Percentiles rank a stretch among this genome's conserved stretches.
Conservation (phyloP, 2,329 filamentous ascomycete species). For the Trichoderma aggressivum region DNA sequence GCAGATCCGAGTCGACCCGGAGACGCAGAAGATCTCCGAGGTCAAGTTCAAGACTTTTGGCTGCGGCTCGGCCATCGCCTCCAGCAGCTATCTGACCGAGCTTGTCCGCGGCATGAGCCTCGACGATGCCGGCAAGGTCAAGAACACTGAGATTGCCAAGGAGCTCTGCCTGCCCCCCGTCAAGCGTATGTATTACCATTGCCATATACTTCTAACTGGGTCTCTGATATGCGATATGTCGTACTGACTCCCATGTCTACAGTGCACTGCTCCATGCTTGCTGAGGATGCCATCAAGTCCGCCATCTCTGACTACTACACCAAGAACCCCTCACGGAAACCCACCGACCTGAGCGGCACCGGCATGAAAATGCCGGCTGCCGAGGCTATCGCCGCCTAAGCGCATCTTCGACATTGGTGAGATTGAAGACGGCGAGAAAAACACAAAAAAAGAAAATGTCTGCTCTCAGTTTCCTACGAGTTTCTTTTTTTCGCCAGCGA, state of each 20-base stretch:
- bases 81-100: constrained; percentile 90
- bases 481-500: background rate
- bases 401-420: background rate
- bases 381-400: constrained; percentile 36
- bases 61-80: constrained; percentile 91
- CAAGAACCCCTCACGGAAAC: constrained; percentile 66
- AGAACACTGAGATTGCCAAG: constrained; percentile 98
- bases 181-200: constrained; percentile 60
- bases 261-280: constrained; percentile 92
- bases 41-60: constrained; percentile 99
- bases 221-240: background rate
- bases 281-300: constrained; percentile 87
- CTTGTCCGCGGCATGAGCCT: constrained; percentile 91
- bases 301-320: constrained; percentile 88
- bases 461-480: background rate
- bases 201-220: background rate
- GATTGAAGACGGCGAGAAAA: background rate
- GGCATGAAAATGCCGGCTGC: constrained; percentile 59
- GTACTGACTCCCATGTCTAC: constrained; percentile 30
- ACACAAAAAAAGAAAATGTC: background rate
- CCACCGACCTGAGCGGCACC: constrained; percentile 75
- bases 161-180: constrained; percentile 87
- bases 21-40: constrained; percentile 83
- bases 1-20: constrained; percentile 78
- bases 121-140: constrained; percentile 86